Evolutionary conservation across 805 yeast genomes (phyloP).

Genomic region (Wickerhamiella sorbophila): DNA sequence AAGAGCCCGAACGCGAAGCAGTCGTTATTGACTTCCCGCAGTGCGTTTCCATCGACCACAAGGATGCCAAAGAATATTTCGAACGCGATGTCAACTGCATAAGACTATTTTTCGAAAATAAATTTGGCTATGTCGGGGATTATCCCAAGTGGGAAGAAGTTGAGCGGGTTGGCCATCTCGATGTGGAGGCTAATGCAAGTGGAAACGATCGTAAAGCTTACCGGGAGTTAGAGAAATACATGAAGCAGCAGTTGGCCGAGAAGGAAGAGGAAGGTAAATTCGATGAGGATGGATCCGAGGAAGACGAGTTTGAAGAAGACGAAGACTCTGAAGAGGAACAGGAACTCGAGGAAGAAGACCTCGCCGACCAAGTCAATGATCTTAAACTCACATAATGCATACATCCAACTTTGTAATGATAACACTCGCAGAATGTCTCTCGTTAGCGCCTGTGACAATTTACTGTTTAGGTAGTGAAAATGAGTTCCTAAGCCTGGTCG

Average conservation of each 20-base stretch:
- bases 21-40: slow-evolving; percentile 97
- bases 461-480: not conserved
- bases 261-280: slow-evolving; percentile 22
- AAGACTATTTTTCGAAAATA: slow-evolving; percentile 63
- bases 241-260: slow-evolving; percentile 27
- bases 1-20: slow-evolving; percentile 44
- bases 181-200: slow-evolving; percentile 80
- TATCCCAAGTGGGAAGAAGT: slow-evolving; percentile 76
- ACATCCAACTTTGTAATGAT: not conserved
- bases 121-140: slow-evolving; percentile 69
- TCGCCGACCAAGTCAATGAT: slow-evolving; percentile 5
- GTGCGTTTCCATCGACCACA: slow-evolving; percentile 85
- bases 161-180: slow-evolving; percentile 50
- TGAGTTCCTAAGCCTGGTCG: not conserved
- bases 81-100: slow-evolving; percentile 89
- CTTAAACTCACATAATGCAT: not conserved
- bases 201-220: slow-evolving; percentile 55
- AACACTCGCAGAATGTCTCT: not conserved
- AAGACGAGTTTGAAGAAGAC: slow-evolving; percentile 24
- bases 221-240: slow-evolving; percentile 63
- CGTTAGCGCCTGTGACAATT: not conserved
- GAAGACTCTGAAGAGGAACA: slow-evolving; percentile 28
- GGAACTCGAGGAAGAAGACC: slow-evolving; percentile 26
- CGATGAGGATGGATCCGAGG: slow-evolving; percentile 29
- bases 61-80: slow-evolving; percentile 76